Evolutionary conservation across 331 rosid genomes (phyloP), one percentile per base, ranked within the genome.

Genomic region (Arachis monticola): DNA sequence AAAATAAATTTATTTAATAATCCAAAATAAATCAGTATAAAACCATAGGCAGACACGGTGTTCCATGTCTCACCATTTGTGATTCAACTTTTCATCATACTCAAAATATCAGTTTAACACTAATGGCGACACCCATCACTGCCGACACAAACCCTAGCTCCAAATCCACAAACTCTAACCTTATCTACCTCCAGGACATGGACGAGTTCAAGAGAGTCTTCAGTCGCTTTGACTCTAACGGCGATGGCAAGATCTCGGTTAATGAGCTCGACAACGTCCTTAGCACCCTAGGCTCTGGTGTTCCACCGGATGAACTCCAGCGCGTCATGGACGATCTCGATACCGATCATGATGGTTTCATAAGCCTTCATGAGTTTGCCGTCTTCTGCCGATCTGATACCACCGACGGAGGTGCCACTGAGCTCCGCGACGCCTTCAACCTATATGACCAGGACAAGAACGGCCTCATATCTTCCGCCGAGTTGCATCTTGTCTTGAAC

Each of bases 201-300:
- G 85, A 84, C 0, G 97, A 92, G 64, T 80, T 92, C 58, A 52
- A 60, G 75, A 80, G 74, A 65, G 93, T 95, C 51, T 95, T 95
- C 82, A 61, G 63, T 38, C 91, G 90, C 72, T 95, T 95, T 84
- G 99, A 95, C 64, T 2, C 84, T 44, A 89, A 95, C 87, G 92
- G 92, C 80, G 96, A 94, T 81, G 97, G 97, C 70, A 83, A 69
- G 91, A 94, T 94, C 88, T 94, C 99, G 72, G 69, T 77, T 59
- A 2, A 45, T 74, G 97, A 94, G 84, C 73, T 94, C 59, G 97
- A 83, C 67, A 70, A 68, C 82, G 87, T 83, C 61, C 92, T 94
- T 69, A 73, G 69, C 22, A 46, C 91, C 17, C 88, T 90, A 61
- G 96, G 97, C 60, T 84, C 93, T 10, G 1, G 50, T 64, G 86